Conservation (phyloP, 192 early-diverging fungal genomes). For the Dissophora globulifera region DNA sequence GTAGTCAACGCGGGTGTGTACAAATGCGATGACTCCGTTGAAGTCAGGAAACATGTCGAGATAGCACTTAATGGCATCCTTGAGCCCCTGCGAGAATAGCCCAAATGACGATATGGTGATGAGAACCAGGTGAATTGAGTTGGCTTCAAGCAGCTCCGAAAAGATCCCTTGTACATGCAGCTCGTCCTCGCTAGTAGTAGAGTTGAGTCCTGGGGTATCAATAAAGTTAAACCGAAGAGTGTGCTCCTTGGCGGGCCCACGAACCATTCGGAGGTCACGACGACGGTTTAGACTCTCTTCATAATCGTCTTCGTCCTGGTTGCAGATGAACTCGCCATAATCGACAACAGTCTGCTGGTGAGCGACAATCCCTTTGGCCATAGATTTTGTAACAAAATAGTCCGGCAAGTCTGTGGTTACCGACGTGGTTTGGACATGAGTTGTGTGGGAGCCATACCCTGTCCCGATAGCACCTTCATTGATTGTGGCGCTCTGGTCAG, state of each 20-base stretch:
- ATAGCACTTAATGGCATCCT: conserved; percentile 5
- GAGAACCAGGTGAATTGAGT: conserved; percentile 12
- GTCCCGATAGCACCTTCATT: conserved; percentile 2
- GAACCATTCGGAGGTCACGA: too few species aligned
- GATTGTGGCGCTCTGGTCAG: not conserved
- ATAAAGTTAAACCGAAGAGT: not conserved
- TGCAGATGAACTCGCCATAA: too few species aligned
- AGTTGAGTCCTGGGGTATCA: conserved; percentile 19
- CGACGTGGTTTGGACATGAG: not conserved
- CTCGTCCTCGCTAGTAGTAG: conserved; percentile 5
- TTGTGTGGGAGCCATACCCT: conserved; percentile 5
- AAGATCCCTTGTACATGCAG: conserved; percentile 1
- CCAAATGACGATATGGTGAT: not conserved
- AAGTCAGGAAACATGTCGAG: conserved; percentile 6
- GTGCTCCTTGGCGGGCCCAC: too few species aligned
- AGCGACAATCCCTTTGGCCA: too few species aligned
- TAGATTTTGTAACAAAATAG: too few species aligned
- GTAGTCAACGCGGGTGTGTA: conserved; percentile 20
- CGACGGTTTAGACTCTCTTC: too few species aligned
- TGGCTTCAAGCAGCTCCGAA: not conserved
- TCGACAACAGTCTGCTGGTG: too few species aligned
- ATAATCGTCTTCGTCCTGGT: too few species aligned
- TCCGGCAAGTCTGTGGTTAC: conserved; percentile 3
- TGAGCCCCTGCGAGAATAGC: conserved; percentile 6
- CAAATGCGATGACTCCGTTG: conserved; percentile 1